Percentiles rank a stretch among this genome's conserved stretches.
Conservation (phyloP, 73 alveolate species). For the Paraurostyla sp. region DNA sequence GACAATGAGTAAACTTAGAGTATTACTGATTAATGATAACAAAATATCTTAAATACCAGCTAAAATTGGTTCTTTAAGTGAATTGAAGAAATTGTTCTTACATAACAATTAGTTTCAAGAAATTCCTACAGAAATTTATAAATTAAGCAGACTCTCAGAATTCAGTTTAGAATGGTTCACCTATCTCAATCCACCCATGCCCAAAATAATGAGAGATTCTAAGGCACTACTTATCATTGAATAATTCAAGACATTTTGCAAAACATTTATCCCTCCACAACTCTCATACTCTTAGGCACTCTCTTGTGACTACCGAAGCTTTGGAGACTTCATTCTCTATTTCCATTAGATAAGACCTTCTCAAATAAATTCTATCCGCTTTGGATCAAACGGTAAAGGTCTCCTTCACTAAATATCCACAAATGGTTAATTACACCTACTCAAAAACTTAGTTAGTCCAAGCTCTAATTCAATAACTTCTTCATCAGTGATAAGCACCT, state of each 20-base stretch:
- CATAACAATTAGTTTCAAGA: constrained; percentile 34
- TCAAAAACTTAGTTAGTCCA: not conserved
- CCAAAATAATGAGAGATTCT: constrained; percentile 41
- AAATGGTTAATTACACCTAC: not conserved
- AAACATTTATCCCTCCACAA: not conserved
- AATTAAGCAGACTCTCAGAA: constrained; percentile 31
- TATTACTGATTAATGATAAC: constrained; percentile 21
- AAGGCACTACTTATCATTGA: constrained; percentile 35
- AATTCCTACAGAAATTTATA: constrained; percentile 32
- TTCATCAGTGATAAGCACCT: not conserved
- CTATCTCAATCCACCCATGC: constrained; percentile 53
- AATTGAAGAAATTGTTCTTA: not conserved
- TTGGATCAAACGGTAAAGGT: constrained; percentile 32
- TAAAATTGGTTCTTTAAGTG: not conserved
- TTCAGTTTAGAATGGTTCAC: constrained; percentile 54
- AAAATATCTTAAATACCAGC: not conserved
- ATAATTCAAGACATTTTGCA: constrained; percentile 25
- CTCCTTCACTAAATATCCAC: not conserved
- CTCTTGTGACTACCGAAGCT: not conserved
- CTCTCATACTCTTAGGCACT: not conserved
- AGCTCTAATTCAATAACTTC: not conserved
- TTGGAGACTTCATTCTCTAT: constrained; percentile 40
- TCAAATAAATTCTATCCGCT: not conserved
- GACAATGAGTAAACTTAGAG: not conserved
- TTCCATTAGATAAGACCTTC: not conserved